Percentiles rank a stretch among this genome's conserved stretches.
Evolutionary conservation across 2,329 filamentous ascomycete species (phyloP).

Genomic region (Beauveria rudraprayagi): DNA sequence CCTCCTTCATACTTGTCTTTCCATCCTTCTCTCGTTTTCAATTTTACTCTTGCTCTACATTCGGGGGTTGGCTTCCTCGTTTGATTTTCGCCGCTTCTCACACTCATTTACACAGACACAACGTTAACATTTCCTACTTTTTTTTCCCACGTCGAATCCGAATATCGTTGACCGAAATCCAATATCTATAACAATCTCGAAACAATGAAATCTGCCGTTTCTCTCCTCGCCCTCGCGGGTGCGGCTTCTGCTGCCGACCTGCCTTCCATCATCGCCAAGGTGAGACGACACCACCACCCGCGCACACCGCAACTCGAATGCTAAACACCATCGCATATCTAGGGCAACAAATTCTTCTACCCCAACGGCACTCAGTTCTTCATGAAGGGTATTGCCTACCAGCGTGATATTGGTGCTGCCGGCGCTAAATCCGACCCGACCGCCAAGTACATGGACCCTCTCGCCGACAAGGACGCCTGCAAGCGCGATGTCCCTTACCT

Average conservation of each 20-base stretch:
- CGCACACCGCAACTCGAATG: background rate
- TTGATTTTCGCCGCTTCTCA: slow-evolving; percentile 10
- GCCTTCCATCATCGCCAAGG: slow-evolving; percentile 62
- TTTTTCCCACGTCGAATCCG: background rate
- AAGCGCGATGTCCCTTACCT: slow-evolving; percentile 80
- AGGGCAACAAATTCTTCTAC: slow-evolving; percentile 86
- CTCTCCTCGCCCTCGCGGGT: slow-evolving; percentile 34
- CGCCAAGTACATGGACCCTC: slow-evolving; percentile 66
- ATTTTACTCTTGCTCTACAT: background rate
- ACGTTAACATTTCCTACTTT: slow-evolving; percentile 3
- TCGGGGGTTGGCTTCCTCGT: slow-evolving; percentile 12
- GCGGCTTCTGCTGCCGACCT: slow-evolving; percentile 36
- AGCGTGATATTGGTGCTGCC: slow-evolving; percentile 62
- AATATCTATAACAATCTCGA: slow-evolving; percentile 5
- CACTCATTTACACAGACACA: slow-evolving; percentile 10
- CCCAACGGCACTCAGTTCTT: slow-evolving; percentile 61
- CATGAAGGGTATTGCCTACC: slow-evolving; percentile 92
- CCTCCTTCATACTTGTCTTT: slow-evolving; percentile 7
- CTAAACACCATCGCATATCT: slow-evolving; percentile 14
- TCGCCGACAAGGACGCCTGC: slow-evolving; percentile 64
- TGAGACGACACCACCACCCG: slow-evolving; percentile 20
- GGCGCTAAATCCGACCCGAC: slow-evolving; percentile 36
- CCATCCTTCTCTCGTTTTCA: background rate
- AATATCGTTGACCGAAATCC: background rate
- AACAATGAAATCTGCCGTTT: slow-evolving; percentile 13